Evolutionary conservation across 345 rosid species (phyloP), one percentile per base, ranked within the genome.

Genomic region (Conringia planisiliqua): DNA sequence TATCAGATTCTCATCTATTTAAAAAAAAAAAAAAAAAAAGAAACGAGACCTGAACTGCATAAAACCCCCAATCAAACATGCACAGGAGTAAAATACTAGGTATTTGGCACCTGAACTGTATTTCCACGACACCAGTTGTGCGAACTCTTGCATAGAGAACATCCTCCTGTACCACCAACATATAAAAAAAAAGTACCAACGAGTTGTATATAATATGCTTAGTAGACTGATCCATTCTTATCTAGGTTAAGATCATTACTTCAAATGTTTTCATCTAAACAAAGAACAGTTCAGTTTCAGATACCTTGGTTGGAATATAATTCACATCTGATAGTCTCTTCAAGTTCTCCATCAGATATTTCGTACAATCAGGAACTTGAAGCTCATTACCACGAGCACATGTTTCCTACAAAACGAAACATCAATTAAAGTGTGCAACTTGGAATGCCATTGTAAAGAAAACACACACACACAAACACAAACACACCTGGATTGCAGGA

Each of bases 121-220:
- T 92, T 84, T 92, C 97, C 50, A 96, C 97, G 9, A 96, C 97
- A 72, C 99, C 98, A 59, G 97, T 90, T 32, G 99, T 96, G 60
- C 99, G 97, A 71, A 92, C 90, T 86, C 99, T 87, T 14, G 99
- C 97, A 81, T 87, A 87, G 17, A 96, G 97, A 73, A 96, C 87
- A 78, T 96, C 99, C 42, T 96, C 99, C 98, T 92, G 86, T 71
- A 66, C 40, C 57, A 59, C 63, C 56, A 64, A 35, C 69, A 27
- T 63, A 29, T n/a, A 13, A 70, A 54, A 69, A 16, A 70, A 10
- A 8, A 51, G 36, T 35, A 40, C 1, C 40, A 51, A 50, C 35
- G 65, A 10, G 7, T 9, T 29, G 16, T 33, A 66, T 20, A 32
- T 10, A 20, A 1, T 12, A 56, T 22, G 5, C 6, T 50, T 38